Evolutionary conservation across 2,329 filamentous ascomycete species (phyloP).

Genomic region (Penicillium griseofulvum): DNA sequence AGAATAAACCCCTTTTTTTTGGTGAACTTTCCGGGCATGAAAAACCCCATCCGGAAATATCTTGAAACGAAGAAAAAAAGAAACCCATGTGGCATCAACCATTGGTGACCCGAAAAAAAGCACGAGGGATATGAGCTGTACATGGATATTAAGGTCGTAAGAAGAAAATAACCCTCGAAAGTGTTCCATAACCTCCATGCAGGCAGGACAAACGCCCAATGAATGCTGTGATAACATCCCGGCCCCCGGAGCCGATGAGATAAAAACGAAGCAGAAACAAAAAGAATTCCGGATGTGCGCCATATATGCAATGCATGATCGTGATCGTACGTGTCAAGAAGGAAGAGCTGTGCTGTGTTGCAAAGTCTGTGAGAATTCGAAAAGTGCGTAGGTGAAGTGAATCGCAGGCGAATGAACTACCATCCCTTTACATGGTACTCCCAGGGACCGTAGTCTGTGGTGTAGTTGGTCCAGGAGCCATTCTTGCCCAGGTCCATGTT

Average conservation of each 20-base stretch:
- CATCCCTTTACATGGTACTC: constrained; percentile 85
- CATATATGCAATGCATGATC: constrained; percentile 41
- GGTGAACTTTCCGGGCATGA: constrained; percentile 9
- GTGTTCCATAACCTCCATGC: constrained; percentile 22
- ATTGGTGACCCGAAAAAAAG: constrained; percentile 17
- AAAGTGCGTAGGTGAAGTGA: not conserved
- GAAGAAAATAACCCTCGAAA: constrained; percentile 14
- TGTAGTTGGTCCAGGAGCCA: constrained; percentile 81
- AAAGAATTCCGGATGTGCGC: constrained; percentile 34
- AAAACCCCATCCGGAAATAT: constrained; percentile 3
- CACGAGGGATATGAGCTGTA: constrained; percentile 29
- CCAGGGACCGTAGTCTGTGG: constrained; percentile 70
- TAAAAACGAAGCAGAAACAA: constrained; percentile 15
- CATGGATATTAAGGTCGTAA: constrained; percentile 33
- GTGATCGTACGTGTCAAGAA: constrained; percentile 36
- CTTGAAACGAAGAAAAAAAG: constrained; percentile 2
- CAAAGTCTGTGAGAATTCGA: constrained; percentile 4
- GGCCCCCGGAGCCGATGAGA: constrained; percentile 16
- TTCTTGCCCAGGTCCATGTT: constrained; percentile 58
- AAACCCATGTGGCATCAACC: constrained; percentile 21
- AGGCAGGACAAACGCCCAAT: constrained; percentile 30
- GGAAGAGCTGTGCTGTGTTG: constrained; percentile 14
- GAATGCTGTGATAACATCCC: constrained; percentile 27
- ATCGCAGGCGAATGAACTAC: constrained; percentile 47
- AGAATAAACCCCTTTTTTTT: constrained; percentile 18